Percentiles rank a stretch among this genome's conserved stretches.
Evolutionary conservation across 805 yeast species (phyloP).

Genomic region (Peterozyma xylosa): DNA sequence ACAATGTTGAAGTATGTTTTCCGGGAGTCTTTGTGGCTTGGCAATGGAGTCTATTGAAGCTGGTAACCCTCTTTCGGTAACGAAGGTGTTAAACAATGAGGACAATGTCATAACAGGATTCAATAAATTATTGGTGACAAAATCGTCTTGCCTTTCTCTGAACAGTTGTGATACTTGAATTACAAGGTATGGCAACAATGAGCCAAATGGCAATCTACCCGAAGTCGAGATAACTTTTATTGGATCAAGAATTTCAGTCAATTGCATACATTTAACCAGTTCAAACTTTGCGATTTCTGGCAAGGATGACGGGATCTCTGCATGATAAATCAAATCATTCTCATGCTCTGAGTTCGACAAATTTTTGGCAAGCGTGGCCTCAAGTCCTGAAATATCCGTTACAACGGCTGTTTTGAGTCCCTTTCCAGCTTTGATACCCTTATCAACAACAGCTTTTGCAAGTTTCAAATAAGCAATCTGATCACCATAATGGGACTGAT

Average conservation of each 20-base stretch:
- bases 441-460: constrained; percentile 30
- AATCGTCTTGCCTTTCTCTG: constrained; percentile 54
- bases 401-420: constrained; percentile 35
- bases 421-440: constrained; percentile 31
- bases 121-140: constrained; percentile 33
- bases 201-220: constrained; percentile 38
- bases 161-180: constrained; percentile 63
- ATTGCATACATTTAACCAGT: constrained; percentile 44
- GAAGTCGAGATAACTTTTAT: constrained; percentile 14
- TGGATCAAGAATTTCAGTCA: constrained; percentile 28
- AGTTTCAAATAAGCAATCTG: constrained; percentile 53
- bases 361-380: constrained; percentile 32
- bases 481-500: constrained; percentile 53
- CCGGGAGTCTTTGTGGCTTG: constrained; percentile 51
- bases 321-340: constrained; percentile 72
- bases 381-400: constrained; percentile 47
- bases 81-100: constrained; percentile 31
- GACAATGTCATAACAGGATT: constrained; percentile 43
- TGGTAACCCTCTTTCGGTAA: constrained; percentile 47
- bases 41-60: constrained; percentile 56
- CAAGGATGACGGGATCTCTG: constrained; percentile 46
- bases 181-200: constrained; percentile 58
- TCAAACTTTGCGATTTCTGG: constrained; percentile 38
- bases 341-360: constrained; percentile 61
- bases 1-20: constrained; percentile 45